A percentile compares a stretch with the other conserved stretches of the same genome.
Conservation (phyloP, 441 rosid genomes). For the Gossypium davidsonii region DNA sequence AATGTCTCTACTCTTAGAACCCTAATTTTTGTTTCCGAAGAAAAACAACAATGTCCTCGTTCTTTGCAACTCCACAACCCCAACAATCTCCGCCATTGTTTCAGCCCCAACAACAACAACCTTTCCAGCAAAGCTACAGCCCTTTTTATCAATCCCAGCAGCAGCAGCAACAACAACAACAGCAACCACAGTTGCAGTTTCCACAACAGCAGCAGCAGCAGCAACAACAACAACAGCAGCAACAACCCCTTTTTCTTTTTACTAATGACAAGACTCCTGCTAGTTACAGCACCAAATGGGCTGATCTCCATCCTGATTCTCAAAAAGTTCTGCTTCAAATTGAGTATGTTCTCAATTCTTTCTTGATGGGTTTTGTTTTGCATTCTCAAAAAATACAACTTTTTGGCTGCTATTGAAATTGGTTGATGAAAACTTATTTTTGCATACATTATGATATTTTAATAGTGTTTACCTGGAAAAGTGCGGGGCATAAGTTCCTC, state of each 20-base stretch:
- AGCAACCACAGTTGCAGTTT: constrained; percentile 31
- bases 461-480: neutral
- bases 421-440: neutral
- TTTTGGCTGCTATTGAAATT: neutral
- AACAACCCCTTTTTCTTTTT: constrained; percentile 47
- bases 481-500: neutral
- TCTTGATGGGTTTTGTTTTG: neutral
- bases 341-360: constrained; percentile 47
- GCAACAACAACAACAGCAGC: constrained; percentile 45
- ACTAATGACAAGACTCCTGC: constrained; percentile 84
- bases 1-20: neutral
- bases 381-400: neutral
- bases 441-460: neutral
- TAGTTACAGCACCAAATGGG: constrained; percentile 86
- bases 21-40: neutral
- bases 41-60: constrained; percentile 48
- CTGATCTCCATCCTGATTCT: constrained; percentile 94
- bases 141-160: constrained; percentile 40
- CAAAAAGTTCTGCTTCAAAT: constrained; percentile 80
- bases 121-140: constrained; percentile 11
- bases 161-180: constrained; percentile 38
- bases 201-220: constrained; percentile 35
- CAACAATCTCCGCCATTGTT: constrained; percentile 44
- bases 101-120: constrained; percentile 23
- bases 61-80: constrained; percentile 64